Evolutionary conservation across 1,284 basidiomycete species (phyloP), one percentile per base, ranked within the genome.

Genomic region (Austroboletus novae-zelandiae): DNA sequence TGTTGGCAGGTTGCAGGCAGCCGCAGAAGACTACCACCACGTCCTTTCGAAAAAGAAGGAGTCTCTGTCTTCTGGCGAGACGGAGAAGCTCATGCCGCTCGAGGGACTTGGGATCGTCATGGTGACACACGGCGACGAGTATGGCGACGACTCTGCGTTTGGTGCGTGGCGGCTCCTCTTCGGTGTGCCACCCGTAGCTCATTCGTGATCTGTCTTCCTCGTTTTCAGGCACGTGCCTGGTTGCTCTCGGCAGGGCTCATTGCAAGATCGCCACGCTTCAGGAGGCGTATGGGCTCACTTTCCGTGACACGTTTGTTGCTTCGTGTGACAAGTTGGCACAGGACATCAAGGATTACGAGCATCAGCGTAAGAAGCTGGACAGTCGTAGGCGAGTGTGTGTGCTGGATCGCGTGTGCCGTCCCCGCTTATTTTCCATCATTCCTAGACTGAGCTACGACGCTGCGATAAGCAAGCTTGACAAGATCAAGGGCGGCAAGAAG

Each of bases 61-160:
- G 4, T 79, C 74, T n/a, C 74, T 76, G 15, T 78, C 74, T 2
- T 69, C 84, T 2, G 80, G 80, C 31, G 79, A 81, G 50, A 65
- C 73, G 2, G 84, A 83, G 55, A 88, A 89, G 63, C 71, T 87
- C 30, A 70, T 89, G 20, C 80, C 86, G 0, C 73, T 90, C 27
- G 91, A 94, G 60, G 81, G 83, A 23, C 73, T 94, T 7, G 92
- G 92, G 2, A 76, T 90, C 45, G 87, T 90, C 39, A 92, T 94
- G 91, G 86, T 91, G 51, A 76, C 79, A 29, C 88, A 92, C 61
- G 91, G 92, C 11, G 87, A 91, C 59, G 83, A 91, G 60, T 86
- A 89, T 59, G 81, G 79, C n/a, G 76, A 80, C 17, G 78, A 90
- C 57, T 84, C 88, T 40, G 74, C 78, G 1, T 89, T 84, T 60